Evolutionary conservation across 768 basidiomycete genomes (phyloP).

Genomic region (Termitomyces sp.): DNA sequence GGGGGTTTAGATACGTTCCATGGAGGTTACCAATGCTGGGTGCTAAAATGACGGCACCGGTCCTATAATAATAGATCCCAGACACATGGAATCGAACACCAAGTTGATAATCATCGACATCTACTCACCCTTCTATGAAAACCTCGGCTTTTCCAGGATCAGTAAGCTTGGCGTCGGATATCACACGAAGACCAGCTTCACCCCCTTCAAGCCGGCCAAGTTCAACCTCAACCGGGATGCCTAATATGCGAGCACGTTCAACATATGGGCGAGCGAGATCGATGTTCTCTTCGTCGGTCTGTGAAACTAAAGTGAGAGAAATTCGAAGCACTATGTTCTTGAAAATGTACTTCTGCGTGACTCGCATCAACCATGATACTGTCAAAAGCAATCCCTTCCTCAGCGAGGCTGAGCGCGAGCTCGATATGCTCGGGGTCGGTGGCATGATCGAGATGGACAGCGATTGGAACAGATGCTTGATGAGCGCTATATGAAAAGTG

Average conservation of each 20-base stretch:
- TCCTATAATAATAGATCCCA: slow-evolving; percentile 22
- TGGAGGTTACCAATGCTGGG: slow-evolving; percentile 48
- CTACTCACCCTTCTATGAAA: slow-evolving; percentile 36
- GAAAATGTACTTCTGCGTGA: slow-evolving; percentile 35
- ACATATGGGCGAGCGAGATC: slow-evolving; percentile 39
- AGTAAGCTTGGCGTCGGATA: slow-evolving; percentile 45
- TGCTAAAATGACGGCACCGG: slow-evolving; percentile 41
- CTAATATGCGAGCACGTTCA: slow-evolving; percentile 35
- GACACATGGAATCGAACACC: neutral
- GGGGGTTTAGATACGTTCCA: slow-evolving; percentile 41
- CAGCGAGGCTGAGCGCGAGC: slow-evolving; percentile 40
- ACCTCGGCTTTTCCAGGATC: slow-evolving; percentile 36
- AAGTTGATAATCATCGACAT: neutral
- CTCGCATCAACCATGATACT: slow-evolving; percentile 51
- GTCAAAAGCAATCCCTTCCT: slow-evolving; percentile 43
- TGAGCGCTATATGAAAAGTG: slow-evolving; percentile 28
- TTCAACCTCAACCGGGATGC: slow-evolving; percentile 44
- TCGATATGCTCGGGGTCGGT: slow-evolving; percentile 44
- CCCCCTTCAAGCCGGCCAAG: slow-evolving; percentile 46
- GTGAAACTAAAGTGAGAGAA: neutral
- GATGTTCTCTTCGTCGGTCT: slow-evolving; percentile 48
- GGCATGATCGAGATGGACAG: slow-evolving; percentile 47
- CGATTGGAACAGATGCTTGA: slow-evolving; percentile 43
- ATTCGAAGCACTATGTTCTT: neutral
- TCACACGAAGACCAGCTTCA: slow-evolving; percentile 44